Evolutionary conservation across 164 flowering plant genomes (phyloP), one percentile per base, ranked within the genome.

Genomic region (Akebia trifoliata): DNA sequence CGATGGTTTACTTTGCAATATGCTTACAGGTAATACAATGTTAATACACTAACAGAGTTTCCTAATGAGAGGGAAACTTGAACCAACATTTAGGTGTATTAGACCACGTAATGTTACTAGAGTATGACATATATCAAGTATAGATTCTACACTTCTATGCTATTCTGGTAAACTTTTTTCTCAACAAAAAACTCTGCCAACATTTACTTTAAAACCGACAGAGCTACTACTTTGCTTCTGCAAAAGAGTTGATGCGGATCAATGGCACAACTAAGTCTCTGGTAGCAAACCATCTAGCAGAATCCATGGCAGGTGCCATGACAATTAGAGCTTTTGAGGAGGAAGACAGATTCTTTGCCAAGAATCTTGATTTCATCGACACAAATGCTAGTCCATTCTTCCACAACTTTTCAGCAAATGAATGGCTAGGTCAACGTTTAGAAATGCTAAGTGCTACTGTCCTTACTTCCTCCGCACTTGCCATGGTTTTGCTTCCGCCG

Each of bases 361-460:
- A 81, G 69, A 72, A 75, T 65, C 45, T 88, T 4, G 61, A 67
- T 26, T 70, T 82, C 11, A 70, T 86, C 28, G 85, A 91, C 56
- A 62, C 65, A 57, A 81, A 91, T 78, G 85, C 86, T 17, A 80
- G 85, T 28, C 72, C 93, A 2, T 75, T 62, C 65, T 86, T 86
- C 64, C 88, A 86, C 50, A 80, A 47, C 46, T 80, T 82, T 71
- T 64, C 94, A 21, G 89, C 98, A 51, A 83, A 70, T 57, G 92
- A 88, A 54, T 88, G 98, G 95, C 60, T 86, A 74, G 79, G 84
- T 48, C 83, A 73, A 55, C 77, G 92, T n/a, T 56, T 91, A 45
- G 97, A 91, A 60, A 67, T 62, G 2, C 65, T 87, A 8, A 66
- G 85, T 66, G 86, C 94, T 15, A 29, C 59, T 32, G 84, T 90